Conservation (phyloP, 1,139 yeast species). For the Kodamaea derodonti region DNA sequence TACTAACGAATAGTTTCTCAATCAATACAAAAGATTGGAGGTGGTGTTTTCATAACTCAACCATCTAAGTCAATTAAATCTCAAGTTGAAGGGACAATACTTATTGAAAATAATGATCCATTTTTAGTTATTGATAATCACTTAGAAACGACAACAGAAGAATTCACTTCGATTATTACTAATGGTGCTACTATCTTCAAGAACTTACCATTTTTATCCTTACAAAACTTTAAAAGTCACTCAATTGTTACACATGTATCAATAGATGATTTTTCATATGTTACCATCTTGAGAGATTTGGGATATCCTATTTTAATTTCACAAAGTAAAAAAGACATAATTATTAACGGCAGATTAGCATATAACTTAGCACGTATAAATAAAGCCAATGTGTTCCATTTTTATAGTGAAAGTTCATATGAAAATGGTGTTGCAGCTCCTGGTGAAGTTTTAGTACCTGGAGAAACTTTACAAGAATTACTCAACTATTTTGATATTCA, state of each 20-base stretch:
- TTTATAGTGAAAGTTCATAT: conserved; percentile 38
- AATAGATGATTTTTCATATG: conserved; percentile 58
- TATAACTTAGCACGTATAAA: conserved; percentile 51
- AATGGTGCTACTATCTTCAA: conserved; percentile 50
- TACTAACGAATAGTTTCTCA: conserved; percentile 10
- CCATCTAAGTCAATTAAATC: conserved; percentile 46
- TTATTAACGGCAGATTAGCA: conserved; percentile 52
- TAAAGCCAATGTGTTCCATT: conserved; percentile 64
- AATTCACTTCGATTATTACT: conserved; percentile 49
- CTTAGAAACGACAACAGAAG: conserved; percentile 17
- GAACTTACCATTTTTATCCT: conserved; percentile 53
- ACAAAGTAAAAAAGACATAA: conserved; percentile 50
- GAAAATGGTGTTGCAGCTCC: conserved; percentile 14
- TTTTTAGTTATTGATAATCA: conserved; percentile 39
- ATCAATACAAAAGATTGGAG: conserved; percentile 19
- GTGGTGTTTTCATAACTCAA: conserved; percentile 39
- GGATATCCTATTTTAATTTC: conserved; percentile 65
- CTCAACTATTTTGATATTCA: conserved; percentile 23
- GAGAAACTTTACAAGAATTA: conserved; percentile 22
- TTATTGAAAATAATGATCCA: conserved; percentile 53
- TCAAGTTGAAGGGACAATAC: conserved; percentile 23
- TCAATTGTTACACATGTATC: conserved; percentile 62
- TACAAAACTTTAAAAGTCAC: conserved; percentile 31
- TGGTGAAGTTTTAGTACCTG: conserved; percentile 14
- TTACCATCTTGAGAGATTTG: conserved; percentile 69